phyloP scores from a whole-genome alignment of 164 flowering plant genomes.

The Hamamelis virginiana region DNA sequence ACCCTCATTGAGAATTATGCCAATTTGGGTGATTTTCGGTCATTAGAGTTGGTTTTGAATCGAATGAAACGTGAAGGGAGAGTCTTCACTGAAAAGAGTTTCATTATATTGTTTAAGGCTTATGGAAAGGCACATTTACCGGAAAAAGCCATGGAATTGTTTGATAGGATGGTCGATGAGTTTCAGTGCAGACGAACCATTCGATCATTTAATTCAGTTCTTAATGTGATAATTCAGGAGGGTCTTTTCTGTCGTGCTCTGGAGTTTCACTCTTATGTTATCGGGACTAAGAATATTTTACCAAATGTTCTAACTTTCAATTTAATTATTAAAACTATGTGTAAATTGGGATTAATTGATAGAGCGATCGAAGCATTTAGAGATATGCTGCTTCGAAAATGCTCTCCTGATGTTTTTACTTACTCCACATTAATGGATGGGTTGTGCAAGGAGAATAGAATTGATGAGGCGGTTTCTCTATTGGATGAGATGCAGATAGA shows the following conservation, averaged over 20 bases:
- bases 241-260: conserved; percentile 46
- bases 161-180: conserved; percentile 59
- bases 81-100: conserved; percentile 51
- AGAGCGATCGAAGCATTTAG: conserved; percentile 63
- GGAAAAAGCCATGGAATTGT: conserved; percentile 64
- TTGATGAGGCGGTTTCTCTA: conserved; percentile 75
- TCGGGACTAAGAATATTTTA: conserved; percentile 30
- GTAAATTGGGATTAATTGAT: conserved; percentile 64
- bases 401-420: conserved; percentile 72
- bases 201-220: conserved; percentile 75
- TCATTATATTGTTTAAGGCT: conserved; percentile 63
- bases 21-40: conserved; percentile 46
- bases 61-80: conserved; percentile 61
- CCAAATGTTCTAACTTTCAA: conserved; percentile 74
- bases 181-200: conserved; percentile 61
- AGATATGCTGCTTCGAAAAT: conserved; percentile 55
- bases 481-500: conserved; percentile 96
- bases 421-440: conserved; percentile 91
- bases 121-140: conserved; percentile 66
- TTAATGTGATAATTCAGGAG: conserved; percentile 64
- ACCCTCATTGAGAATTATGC: conserved; percentile 54
- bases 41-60: conserved; percentile 52
- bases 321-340: conserved; percentile 66
- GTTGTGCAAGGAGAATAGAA: conserved; percentile 69
- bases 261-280: conserved; percentile 42